Conservation (phyloP, 805 yeast species). For the Lipomyces yamadae region DNA sequence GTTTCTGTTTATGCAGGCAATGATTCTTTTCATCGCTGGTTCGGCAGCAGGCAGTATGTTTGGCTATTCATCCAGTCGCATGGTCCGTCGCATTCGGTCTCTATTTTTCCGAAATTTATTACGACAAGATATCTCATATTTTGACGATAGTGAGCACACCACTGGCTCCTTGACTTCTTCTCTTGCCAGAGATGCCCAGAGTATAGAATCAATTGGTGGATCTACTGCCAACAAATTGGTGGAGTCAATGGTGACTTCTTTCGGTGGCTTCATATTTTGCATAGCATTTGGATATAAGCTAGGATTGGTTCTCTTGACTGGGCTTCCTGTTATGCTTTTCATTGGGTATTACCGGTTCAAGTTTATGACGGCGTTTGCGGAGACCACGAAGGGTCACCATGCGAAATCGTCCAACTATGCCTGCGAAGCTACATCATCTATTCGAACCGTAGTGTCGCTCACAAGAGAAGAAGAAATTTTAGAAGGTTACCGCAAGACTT, state of each 20-base stretch:
- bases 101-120: slow-evolving; percentile 39
- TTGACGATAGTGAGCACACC: slow-evolving; percentile 41
- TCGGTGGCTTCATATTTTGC: slow-evolving; percentile 50
- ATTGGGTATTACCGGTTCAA: slow-evolving; percentile 50
- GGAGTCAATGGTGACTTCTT: slow-evolving; percentile 46
- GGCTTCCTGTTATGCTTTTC: slow-evolving; percentile 46
- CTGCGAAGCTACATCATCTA: slow-evolving; percentile 49
- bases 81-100: slow-evolving; percentile 40
- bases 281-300: slow-evolving; percentile 50
- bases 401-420: slow-evolving; percentile 51
- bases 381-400: slow-evolving; percentile 48
- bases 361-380: slow-evolving; percentile 46
- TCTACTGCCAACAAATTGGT: slow-evolving; percentile 44
- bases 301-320: slow-evolving; percentile 51
- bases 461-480: slow-evolving; percentile 51
- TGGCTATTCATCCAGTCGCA: slow-evolving; percentile 35
- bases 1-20: slow-evolving; percentile 35
- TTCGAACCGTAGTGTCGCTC: slow-evolving; percentile 51
- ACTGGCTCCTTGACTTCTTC: slow-evolving; percentile 42
- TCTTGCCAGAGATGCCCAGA: slow-evolving; percentile 44
- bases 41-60: slow-evolving; percentile 29
- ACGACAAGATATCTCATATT: slow-evolving; percentile 43
- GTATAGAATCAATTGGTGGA: slow-evolving; percentile 43
- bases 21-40: slow-evolving; percentile 22
- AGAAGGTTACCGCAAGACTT: slow-evolving; percentile 40